Evolutionary conservation across 768 basidiomycete species (phyloP).

Genomic region (Tylopilus balloui): DNA sequence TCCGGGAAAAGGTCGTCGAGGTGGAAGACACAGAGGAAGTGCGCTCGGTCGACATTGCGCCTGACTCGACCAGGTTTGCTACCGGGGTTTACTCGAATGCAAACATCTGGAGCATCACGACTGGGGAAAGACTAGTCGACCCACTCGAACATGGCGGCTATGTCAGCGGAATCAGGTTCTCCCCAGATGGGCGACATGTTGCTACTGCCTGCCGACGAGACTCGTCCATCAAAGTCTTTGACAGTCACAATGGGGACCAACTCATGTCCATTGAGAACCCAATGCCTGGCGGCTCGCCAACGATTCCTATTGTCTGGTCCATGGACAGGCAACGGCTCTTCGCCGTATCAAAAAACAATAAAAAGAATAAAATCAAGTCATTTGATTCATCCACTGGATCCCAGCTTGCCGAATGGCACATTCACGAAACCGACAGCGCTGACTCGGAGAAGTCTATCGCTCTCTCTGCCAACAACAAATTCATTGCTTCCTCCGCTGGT

Average conservation of each 20-base stretch:
- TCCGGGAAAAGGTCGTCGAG: background rate
- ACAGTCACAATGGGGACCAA: background rate
- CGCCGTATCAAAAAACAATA: background rate
- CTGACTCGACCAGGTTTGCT: background rate
- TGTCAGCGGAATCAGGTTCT: background rate
- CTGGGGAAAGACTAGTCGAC: background rate
- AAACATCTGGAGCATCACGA: background rate
- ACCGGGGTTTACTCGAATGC: no score
- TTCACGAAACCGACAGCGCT: background rate
- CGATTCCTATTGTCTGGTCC: background rate
- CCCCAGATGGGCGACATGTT: background rate
- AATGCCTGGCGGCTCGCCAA: accelerated
- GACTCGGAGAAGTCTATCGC: background rate
- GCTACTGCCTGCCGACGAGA: background rate
- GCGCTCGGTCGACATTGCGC: background rate
- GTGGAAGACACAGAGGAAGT: background rate
- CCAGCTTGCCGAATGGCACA: background rate
- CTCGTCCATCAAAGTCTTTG: background rate
- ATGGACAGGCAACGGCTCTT: background rate
- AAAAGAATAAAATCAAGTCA: background rate
- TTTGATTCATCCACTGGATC: background rate
- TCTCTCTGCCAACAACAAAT: no score
- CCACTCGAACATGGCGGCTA: background rate
- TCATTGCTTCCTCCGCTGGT: background rate
- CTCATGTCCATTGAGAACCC: background rate